phyloP scores from a whole-genome alignment of 345 rosid genomes.

The Hibiscus trionum region DNA sequence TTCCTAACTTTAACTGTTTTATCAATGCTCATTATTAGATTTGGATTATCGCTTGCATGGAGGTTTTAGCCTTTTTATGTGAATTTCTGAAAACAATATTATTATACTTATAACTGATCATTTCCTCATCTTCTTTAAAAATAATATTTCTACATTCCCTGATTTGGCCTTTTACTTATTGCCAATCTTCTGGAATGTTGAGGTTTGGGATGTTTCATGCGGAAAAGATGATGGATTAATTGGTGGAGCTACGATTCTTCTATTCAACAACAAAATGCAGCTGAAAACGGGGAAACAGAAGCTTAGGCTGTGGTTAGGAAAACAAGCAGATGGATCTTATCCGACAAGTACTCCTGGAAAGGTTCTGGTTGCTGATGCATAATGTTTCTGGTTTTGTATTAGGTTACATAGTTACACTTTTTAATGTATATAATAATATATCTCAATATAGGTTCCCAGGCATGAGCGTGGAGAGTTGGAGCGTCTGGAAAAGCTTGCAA shows the following conservation, averaged over 20 bases:
- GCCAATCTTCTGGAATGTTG: constrained; percentile 9
- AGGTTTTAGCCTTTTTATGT: neutral
- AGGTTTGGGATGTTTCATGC: constrained; percentile 96
- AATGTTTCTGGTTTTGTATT: neutral
- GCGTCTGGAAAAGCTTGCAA: constrained; percentile 83
- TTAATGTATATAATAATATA: neutral
- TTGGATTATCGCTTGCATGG: neutral
- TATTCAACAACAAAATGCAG: constrained; percentile 81
- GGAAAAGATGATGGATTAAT: constrained; percentile 77
- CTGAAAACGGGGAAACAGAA: constrained; percentile 94
- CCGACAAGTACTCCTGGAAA: constrained; percentile 90
- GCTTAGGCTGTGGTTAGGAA: constrained; percentile 87
- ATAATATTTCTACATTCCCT: neutral
- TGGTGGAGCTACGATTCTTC: constrained; percentile 89
- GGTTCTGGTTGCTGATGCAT: constrained; percentile 37
- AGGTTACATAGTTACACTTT: constrained; percentile 1
- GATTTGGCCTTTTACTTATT: constrained; percentile 3
- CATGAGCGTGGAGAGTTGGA: constrained; percentile 91
- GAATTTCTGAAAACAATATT: neutral
- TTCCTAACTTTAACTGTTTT: neutral
- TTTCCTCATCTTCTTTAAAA: neutral
- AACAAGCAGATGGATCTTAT: constrained; percentile 85
- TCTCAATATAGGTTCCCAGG: constrained; percentile 62
- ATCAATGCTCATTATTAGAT: neutral
- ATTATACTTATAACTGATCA: neutral